These are phyloP conservation scores for Dioszegia hungarica DNA, from an alignment of 768 basidiomycete species.

Conservation along the genomic window DNA sequence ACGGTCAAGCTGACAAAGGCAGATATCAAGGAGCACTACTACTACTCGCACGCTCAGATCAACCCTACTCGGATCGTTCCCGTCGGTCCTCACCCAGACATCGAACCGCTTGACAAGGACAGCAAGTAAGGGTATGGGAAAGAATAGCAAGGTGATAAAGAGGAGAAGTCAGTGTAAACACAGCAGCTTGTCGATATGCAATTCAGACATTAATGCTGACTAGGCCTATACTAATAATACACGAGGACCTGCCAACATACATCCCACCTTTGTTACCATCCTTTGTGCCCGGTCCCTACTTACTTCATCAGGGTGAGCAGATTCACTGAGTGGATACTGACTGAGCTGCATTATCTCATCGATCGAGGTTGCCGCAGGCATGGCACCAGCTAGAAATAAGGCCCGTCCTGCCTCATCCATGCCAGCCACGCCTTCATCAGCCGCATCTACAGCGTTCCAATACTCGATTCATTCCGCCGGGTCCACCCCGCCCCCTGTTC, in stretches of 20 bases:
- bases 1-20: constrained; percentile 55
- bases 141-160: neutral
- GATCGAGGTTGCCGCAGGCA: neutral
- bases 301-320: too few species aligned
- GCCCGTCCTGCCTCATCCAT: too few species aligned
- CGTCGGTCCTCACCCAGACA: constrained; percentile 64
- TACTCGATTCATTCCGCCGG: constrained; percentile 37
- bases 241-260: too few species aligned
- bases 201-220: too few species aligned
- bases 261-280: constrained; percentile 16
- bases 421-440: constrained; percentile 13
- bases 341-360: neutral
- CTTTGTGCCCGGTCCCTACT: constrained; percentile 13
- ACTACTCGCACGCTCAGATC: constrained; percentile 56
- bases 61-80: constrained; percentile 76
- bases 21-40: constrained; percentile 50
- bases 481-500: constrained; percentile 26
- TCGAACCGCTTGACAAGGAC: constrained; percentile 54
- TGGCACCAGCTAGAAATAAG: neutral
- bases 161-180: too few species aligned
- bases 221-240: too few species aligned
- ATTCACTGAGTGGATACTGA: too few species aligned
- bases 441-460: constrained; percentile 24
- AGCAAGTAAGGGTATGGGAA: neutral
- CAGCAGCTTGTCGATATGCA: too few species aligned